Percentiles rank a stretch among this genome's conserved stretches.
phyloP scores from a whole-genome alignment of 1,284 basidiomycete species.

The Apiotrichum gracile region DNA sequence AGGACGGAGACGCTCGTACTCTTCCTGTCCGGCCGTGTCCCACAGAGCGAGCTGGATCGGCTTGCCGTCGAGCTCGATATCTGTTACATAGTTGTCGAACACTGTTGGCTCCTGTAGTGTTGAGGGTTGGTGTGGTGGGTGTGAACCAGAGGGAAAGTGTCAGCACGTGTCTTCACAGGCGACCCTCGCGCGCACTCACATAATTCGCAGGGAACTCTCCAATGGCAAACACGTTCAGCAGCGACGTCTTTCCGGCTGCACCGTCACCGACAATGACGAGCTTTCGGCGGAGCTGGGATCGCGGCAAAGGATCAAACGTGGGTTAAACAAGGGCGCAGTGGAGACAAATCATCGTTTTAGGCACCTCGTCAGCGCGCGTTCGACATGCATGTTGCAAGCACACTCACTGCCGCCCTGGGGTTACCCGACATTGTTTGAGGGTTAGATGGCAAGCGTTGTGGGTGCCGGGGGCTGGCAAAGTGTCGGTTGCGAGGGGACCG shows the following conservation, averaged over 20 bases:
- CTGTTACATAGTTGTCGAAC: constrained; percentile 97
- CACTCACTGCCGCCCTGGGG: too few relatives aligned
- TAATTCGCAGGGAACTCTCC: constrained; percentile 98
- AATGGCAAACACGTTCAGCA: constrained; percentile 63
- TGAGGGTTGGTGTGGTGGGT: background rate
- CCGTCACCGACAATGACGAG: constrained; percentile 85
- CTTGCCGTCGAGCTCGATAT: constrained; percentile 94
- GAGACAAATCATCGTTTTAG: background rate
- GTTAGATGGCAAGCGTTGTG: too few relatives aligned
- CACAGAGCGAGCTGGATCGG: constrained; percentile 54
- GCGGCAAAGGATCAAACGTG: background rate
- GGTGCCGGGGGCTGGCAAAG: too few relatives aligned
- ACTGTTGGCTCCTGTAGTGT: constrained; percentile 57
- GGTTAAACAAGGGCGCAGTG: background rate
- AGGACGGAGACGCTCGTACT: constrained; percentile 91
- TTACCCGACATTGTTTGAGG: too few relatives aligned
- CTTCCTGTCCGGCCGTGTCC: constrained; percentile 93
- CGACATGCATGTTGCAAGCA: too few relatives aligned
- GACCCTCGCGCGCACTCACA: constrained; percentile 45
- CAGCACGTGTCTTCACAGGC: background rate
- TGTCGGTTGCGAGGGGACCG: too few relatives aligned
- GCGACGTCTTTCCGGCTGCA: constrained; percentile 55
- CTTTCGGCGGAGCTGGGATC: constrained; percentile 36
- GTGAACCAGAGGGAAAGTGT: background rate
- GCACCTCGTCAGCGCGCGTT: background rate